Conservation (phyloP, 1,284 basidiomycete species). For the Sporisorium graminicola region DNA sequence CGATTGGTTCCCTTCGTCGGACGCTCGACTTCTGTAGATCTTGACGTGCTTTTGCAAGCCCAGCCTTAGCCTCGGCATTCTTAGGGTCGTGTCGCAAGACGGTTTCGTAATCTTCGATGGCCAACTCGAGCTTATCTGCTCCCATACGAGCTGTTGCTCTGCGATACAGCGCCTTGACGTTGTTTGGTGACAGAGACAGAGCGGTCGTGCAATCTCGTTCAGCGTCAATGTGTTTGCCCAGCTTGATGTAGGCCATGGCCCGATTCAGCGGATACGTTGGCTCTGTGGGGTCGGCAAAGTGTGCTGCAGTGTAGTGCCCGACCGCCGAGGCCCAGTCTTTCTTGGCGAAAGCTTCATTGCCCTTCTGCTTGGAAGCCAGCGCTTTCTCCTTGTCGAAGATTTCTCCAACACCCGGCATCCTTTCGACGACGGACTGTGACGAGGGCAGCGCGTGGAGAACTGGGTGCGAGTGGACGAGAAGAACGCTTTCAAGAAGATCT, state of each 20-base stretch:
- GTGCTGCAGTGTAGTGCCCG: conserved; percentile 33
- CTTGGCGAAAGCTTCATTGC: conserved; percentile 34
- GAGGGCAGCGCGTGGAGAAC: neutral
- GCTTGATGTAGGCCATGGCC: conserved; percentile 49
- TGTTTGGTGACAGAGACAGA: conserved; percentile 23
- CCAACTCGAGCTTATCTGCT: conserved; percentile 15
- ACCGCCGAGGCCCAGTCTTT: conserved; percentile 34
- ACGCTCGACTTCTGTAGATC: neutral
- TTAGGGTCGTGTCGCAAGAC: conserved; percentile 24
- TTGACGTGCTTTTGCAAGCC: conserved; percentile 14
- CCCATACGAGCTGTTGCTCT: conserved; percentile 27
- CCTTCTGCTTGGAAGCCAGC: conserved; percentile 24
- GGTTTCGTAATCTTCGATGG: conserved; percentile 13
- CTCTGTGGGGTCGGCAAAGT: conserved; percentile 31
- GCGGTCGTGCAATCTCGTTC: conserved; percentile 37
- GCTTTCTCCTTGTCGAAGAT: conserved; percentile 21
- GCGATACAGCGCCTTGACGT: conserved; percentile 40
- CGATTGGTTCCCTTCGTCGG: conserved; percentile 3
- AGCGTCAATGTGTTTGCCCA: conserved; percentile 35
- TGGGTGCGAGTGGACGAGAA: neutral
- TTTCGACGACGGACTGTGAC: neutral
- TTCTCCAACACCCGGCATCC: neutral
- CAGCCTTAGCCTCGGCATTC: conserved; percentile 29
- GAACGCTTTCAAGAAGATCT: conserved; percentile 1
- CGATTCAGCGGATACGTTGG: conserved; percentile 40